Conservation (phyloP, 2,329 filamentous ascomycete genomes). For the Pseudocercospora ulei region DNA sequence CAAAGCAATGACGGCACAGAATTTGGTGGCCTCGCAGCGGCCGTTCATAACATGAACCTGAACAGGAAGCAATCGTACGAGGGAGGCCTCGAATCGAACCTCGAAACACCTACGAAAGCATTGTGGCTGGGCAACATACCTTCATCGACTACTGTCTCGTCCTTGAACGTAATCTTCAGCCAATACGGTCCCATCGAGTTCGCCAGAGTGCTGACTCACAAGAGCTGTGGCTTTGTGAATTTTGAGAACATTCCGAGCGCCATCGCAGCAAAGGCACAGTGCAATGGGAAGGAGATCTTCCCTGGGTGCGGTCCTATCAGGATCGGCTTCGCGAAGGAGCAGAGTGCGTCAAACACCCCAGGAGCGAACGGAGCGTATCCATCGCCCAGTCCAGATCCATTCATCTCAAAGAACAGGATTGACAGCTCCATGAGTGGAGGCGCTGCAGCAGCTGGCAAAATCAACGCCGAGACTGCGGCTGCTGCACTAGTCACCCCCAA, state of each 20-base stretch:
- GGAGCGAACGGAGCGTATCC: conserved; percentile 79
- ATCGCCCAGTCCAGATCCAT: conserved; percentile 83
- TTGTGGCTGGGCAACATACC: conserved; percentile 97
- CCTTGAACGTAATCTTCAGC: conserved; percentile 88
- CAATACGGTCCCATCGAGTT: conserved; percentile 86
- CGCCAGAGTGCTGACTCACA: conserved; percentile 87
- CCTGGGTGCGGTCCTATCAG: conserved; percentile 87
- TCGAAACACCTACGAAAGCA: conserved; percentile 84
- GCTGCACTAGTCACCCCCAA: conserved; percentile 58
- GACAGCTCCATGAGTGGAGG: conserved; percentile 28
- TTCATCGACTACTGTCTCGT: conserved; percentile 91
- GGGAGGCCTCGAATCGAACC: conserved; percentile 53
- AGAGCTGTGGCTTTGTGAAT: conserved; percentile 98
- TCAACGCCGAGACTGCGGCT: conserved; percentile 41
- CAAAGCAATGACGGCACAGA: conserved; percentile 64
- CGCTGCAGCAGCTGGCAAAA: conserved; percentile 30
- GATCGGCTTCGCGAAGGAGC: conserved; percentile 95
- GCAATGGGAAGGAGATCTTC: conserved; percentile 98
- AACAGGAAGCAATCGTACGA: conserved; percentile 55
- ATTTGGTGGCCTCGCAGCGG: conserved; percentile 69
- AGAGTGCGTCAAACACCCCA: conserved; percentile 77
- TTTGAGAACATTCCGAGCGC: conserved; percentile 85
- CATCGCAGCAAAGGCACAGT: conserved; percentile 71
- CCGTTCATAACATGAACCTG: conserved; percentile 71
- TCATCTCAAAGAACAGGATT: conserved; percentile 39